A percentile compares a stretch with the other conserved stretches of the same genome.
These are phyloP conservation scores for Coemansia sp. DNA, from an alignment of 192 early-diverging fungal genomes.

Conservation along the genomic window DNA sequence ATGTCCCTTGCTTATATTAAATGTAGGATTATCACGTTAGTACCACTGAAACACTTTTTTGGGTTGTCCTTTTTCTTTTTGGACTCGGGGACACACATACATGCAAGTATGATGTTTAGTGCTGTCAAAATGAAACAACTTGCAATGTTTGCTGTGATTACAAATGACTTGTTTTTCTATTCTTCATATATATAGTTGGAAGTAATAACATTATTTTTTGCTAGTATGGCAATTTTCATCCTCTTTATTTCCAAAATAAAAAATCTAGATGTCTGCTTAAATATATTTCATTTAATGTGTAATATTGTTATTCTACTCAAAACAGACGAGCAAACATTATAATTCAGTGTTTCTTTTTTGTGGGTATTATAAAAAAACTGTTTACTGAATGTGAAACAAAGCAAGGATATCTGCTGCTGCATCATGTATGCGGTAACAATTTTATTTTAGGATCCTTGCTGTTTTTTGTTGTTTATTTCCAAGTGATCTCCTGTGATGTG, in stretches of 20 bases:
- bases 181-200: neutral
- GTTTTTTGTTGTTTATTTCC: neutral
- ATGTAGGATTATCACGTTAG: neutral
- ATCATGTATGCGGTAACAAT: neutral
- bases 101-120: neutral
- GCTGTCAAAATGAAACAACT: neutral
- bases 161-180: neutral
- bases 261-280: neutral
- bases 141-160: too few relatives aligned
- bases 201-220: neutral
- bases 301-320: too few relatives aligned
- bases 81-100: neutral
- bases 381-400: neutral
- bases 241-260: too few relatives aligned
- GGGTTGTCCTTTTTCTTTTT: neutral
- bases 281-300: too few relatives aligned
- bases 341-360: neutral
- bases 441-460: neutral
- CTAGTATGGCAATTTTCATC: neutral
- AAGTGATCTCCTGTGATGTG: neutral
- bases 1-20: constrained; percentile 4
- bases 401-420: neutral
- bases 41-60: neutral
- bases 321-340: too few relatives aligned
- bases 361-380: neutral